These are phyloP conservation scores for Cladosporium sp. DNA, from an alignment of 2,329 filamentous ascomycete genomes.

Conservation along the genomic window DNA sequence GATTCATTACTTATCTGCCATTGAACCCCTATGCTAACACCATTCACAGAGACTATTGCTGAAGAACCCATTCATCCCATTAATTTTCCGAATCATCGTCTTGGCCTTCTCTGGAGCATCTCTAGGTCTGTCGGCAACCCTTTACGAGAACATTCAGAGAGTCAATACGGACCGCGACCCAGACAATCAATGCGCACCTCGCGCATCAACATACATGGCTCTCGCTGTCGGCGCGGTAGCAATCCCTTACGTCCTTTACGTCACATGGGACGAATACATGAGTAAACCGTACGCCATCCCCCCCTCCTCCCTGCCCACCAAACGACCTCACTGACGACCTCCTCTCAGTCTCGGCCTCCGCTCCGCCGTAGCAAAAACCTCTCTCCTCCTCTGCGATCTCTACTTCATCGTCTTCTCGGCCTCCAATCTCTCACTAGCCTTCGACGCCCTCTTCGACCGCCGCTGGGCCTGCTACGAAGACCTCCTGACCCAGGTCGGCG, in stretches of 20 bases:
- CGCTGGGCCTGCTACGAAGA: constrained; percentile 48
- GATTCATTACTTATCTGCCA: neutral
- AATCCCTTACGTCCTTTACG: constrained; percentile 84
- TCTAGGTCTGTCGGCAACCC: constrained; percentile 70
- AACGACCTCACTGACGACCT: neutral
- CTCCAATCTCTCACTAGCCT: constrained; percentile 84
- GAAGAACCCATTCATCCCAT: constrained; percentile 77
- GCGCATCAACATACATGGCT: constrained; percentile 74
- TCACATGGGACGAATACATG: constrained; percentile 95
- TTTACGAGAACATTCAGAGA: constrained; percentile 52
- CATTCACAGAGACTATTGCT: constrained; percentile 55
- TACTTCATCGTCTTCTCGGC: constrained; percentile 98
- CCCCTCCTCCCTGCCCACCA: neutral
- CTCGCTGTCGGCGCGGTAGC: constrained; percentile 85
- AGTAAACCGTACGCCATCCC: constrained; percentile 62
- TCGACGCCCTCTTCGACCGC: constrained; percentile 69
- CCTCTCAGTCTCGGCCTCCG: constrained; percentile 64
- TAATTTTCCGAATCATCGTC: constrained; percentile 76
- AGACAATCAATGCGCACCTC: constrained; percentile 37
- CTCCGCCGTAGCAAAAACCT: constrained; percentile 76
- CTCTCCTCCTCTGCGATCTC: constrained; percentile 84
- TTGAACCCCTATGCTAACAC: constrained; percentile 8
- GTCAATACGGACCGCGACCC: constrained; percentile 32
- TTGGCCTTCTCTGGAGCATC: constrained; percentile 79
- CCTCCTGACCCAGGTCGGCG: constrained; percentile 16